phyloP scores from a whole-genome alignment of 495 filamentous ascomycete genomes.

The Hyphodiscus hymeniophilus region DNA sequence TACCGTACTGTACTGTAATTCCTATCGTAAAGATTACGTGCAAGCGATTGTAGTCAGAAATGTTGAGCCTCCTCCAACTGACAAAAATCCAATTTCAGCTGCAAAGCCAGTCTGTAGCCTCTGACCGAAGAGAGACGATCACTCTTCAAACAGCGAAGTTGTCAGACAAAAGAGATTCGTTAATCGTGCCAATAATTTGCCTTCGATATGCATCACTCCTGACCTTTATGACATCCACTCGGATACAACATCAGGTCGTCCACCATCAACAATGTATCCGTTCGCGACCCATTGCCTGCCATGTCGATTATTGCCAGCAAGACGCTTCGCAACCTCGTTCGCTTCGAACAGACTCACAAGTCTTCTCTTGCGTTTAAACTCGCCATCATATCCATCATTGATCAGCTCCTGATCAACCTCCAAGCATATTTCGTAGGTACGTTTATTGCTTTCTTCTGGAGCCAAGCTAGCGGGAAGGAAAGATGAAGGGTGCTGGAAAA shows the following conservation, averaged over 20 bases:
- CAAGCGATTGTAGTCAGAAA: too few species aligned
- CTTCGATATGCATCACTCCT: too few species aligned
- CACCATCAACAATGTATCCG: slow-evolving; percentile 11
- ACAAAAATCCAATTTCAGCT: too few species aligned
- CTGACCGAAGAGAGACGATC: too few species aligned
- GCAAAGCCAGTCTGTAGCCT: too few species aligned
- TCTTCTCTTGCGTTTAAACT: slow-evolving; percentile 37
- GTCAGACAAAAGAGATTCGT: too few species aligned
- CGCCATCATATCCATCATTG: slow-evolving; percentile 19
- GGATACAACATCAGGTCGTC: slow-evolving; percentile 5
- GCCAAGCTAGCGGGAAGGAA: background rate
- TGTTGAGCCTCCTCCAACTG: too few species aligned
- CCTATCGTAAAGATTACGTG: too few species aligned
- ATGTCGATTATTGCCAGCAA: slow-evolving; percentile 23
- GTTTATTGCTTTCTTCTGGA: slow-evolving; percentile 14
- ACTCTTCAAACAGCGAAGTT: too few species aligned
- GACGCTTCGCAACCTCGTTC: slow-evolving; percentile 61
- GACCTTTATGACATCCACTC: slow-evolving; percentile 8
- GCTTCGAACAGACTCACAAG: slow-evolving; percentile 63
- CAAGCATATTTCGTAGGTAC: slow-evolving; percentile 21
- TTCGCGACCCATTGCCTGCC: slow-evolving; percentile 13
- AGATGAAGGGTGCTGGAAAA: background rate
- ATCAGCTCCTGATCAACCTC: slow-evolving; percentile 16
- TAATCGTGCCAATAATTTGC: too few species aligned
- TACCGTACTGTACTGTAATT: too few species aligned